Percentiles rank a stretch among this genome's conserved stretches.
Evolutionary conservation across 192 early-diverging fungal genomes (phyloP).

Genomic region (Chytriomyces hyalinus): DNA sequence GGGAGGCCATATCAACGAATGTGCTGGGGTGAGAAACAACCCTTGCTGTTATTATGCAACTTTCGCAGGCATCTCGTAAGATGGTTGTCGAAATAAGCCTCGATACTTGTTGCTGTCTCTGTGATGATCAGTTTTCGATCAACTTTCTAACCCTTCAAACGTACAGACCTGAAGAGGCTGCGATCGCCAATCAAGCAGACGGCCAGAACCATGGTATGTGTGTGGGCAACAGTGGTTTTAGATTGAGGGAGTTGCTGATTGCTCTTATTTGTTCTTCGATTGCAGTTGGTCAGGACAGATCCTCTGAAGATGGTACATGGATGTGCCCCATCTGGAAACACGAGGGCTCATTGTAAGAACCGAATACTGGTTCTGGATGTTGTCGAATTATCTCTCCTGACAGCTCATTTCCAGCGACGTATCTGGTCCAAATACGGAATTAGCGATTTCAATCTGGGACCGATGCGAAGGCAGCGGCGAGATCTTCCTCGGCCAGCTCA

Average conservation of each 20-base stretch:
- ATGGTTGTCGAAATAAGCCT: not conserved
- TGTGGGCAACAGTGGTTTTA: not conserved
- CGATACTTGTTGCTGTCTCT: not conserved
- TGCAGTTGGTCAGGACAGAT: not conserved
- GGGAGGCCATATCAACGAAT: conserved; percentile 18
- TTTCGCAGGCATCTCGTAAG: no score
- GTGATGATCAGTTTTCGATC: not conserved
- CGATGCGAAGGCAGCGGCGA: conserved; percentile 23
- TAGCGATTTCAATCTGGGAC: conserved; percentile 39
- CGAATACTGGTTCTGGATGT: not conserved
- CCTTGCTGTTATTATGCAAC: no score
- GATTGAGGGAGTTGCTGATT: not conserved
- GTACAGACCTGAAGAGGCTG: conserved; percentile 27
- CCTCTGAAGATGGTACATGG: not conserved
- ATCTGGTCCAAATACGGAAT: conserved; percentile 19
- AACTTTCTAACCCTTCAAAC: not conserved
- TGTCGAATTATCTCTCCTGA: not conserved
- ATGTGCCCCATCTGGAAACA: conserved; percentile 38
- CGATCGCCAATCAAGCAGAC: conserved; percentile 21
- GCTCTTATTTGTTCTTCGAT: not conserved
- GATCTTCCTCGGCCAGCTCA: conserved; percentile 36
- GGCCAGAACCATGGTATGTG: conserved; percentile 6
- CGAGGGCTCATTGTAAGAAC: conserved; percentile 39
- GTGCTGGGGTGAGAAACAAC: not conserved
- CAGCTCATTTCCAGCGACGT: conserved; percentile 34